These are phyloP conservation scores for Aphanomyces astaci DNA, from an alignment of 352 stramenopile genomes.

Conservation along the genomic window DNA sequence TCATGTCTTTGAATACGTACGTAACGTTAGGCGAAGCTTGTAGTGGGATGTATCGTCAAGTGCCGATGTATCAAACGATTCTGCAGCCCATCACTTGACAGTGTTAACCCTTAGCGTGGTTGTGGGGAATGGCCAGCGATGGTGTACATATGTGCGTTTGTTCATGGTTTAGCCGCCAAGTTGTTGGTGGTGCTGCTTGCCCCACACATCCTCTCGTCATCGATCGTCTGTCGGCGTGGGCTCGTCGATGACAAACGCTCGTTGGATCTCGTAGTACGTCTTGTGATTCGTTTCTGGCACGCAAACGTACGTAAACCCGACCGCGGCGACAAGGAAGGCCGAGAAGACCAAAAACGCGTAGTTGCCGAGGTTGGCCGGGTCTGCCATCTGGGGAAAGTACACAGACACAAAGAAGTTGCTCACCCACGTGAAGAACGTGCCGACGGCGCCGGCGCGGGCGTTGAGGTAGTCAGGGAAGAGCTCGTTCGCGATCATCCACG, in stretches of 20 bases:
- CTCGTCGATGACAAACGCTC: constrained; percentile 32
- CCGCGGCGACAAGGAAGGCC: constrained; percentile 31
- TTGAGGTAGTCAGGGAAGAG: constrained; percentile 21
- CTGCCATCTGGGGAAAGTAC: constrained; percentile 35
- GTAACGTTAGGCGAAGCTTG: no score
- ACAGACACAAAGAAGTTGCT: constrained; percentile 41
- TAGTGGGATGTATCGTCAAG: no score
- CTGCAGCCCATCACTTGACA: no score
- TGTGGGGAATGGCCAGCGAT: no score
- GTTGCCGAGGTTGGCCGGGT: constrained; percentile 26
- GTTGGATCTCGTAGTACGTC: constrained; percentile 43
- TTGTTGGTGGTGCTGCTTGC: background rate
- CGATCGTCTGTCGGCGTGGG: background rate
- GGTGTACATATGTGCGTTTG: no score
- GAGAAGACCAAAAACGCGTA: constrained; percentile 35
- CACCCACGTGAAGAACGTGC: constrained; percentile 27
- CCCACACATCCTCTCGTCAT: background rate
- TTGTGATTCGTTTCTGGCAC: constrained; percentile 40
- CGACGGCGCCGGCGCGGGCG: constrained; percentile 13
- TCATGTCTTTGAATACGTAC: no score
- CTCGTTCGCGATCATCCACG: constrained; percentile 13
- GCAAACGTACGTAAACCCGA: constrained; percentile 28
- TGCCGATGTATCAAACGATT: no score
- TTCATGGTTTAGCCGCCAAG: no score
- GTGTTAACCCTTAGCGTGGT: no score